Base-by-base conservation (phyloP, 805 yeast genomes). In the Zygosaccharomyces gambellarensis region DNA sequence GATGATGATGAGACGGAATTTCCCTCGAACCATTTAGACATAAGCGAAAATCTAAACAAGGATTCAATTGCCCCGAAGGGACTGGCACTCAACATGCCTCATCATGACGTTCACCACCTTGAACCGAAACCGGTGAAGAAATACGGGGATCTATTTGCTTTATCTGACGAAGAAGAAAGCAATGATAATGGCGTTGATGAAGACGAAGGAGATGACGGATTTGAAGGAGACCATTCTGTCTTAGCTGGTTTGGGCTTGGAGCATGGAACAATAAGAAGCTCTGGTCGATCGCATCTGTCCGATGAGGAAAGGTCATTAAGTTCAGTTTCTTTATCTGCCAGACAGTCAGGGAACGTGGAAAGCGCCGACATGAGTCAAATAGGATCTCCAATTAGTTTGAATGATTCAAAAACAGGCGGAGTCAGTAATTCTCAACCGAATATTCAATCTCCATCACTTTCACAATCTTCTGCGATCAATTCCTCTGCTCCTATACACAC, bases 11-110 rank as follows among this genome's bases (percentile, higher is more conserved):
- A 25, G 47, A 70, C 67, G 23, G 69, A 67, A 30, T 71, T 67
- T 48, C 67, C 55, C 2, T 62, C 60, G 22, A 65, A 62, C 39
- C 70, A 61, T 31, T 55, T 55, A 28, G 69, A 65, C 47, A 52
- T 51, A 7, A 29, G 38, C 22, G 51, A 48, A 14, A 46, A 49
- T 5, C 36, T 46, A 6, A 46, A 47, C 12, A 29, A 12, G 36
- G 46, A 34, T 10, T 45, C 47, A 7, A 36, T 25, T 29, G 36
- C n/a, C 5, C n/a, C 14, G n/a, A 46, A 40, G 6, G 36, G 21
- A 6, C 11, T 41, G 5, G 25, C 39, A 9, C 21, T 45, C 27
- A 19, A 21, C 9, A 6, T 25, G 28, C 28, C 28, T 25, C 28
- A 25, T 25, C 28, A 8, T 12, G 29, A 21, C 17, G 1, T 22